phyloP scores from a whole-genome alignment of 257 asterid genomes.

The Gentiana macrophylla region DNA sequence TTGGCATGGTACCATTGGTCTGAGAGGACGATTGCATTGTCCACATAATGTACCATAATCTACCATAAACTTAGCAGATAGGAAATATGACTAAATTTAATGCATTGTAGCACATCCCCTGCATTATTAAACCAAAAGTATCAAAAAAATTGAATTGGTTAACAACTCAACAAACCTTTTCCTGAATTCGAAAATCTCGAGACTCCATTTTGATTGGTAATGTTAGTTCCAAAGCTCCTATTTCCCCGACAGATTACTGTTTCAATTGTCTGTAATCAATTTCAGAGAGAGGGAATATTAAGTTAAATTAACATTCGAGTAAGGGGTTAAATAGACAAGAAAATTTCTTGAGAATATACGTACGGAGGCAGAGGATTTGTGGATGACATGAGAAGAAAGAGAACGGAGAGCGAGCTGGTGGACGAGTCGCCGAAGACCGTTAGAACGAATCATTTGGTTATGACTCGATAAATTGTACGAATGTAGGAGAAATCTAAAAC shows the following conservation, averaged over 20 bases:
- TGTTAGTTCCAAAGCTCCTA: slow-evolving; percentile 41
- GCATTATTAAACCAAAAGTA: background rate
- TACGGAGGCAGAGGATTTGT: slow-evolving; percentile 10
- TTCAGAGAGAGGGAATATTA: background rate
- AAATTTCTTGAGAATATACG: background rate
- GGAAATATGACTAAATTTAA: too few relatives aligned
- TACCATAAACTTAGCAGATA: too few relatives aligned
- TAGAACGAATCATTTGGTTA: slow-evolving; percentile 15
- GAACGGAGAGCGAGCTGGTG: slow-evolving; percentile 16
- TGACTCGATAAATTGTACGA: background rate
- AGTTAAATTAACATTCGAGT: too few relatives aligned
- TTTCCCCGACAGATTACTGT: slow-evolving; percentile 25
- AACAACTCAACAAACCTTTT: slow-evolving; percentile 26
- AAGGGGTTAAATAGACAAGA: too few relatives aligned
- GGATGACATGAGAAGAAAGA: slow-evolving; percentile 10
- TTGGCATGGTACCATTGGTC: too few relatives aligned
- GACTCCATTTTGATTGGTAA: slow-evolving; percentile 22
- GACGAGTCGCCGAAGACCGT: slow-evolving; percentile 13
- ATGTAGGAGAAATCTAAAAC: slow-evolving; percentile 2
- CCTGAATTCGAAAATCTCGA: slow-evolving; percentile 20
- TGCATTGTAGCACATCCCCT: background rate
- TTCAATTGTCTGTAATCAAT: slow-evolving; percentile 26
- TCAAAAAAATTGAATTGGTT: background rate
- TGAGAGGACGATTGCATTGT: too few relatives aligned
- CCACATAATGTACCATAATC: too few relatives aligned